Percentiles rank a stretch among this genome's conserved stretches.
Evolutionary conservation across 2,329 filamentous ascomycete species (phyloP).

Genomic region (Stylonectria norvegica): DNA sequence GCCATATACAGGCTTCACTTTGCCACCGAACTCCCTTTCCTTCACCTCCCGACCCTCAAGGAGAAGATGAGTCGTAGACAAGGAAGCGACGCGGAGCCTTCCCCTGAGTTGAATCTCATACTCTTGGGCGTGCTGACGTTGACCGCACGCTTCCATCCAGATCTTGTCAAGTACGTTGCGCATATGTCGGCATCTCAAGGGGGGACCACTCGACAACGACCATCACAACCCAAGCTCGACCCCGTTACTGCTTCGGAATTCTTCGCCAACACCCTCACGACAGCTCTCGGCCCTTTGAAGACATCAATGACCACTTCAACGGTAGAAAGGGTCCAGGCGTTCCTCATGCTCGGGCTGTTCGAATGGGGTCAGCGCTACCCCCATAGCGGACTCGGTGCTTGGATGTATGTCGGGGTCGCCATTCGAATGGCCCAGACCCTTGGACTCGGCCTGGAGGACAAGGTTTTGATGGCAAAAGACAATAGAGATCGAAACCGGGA

Average conservation of each 20-base stretch:
- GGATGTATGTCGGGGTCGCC: conserved; percentile 63
- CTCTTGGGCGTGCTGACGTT: conserved; percentile 65
- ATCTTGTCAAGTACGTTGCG: conserved; percentile 53
- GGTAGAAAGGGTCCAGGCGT: conserved; percentile 62
- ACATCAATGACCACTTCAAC: conserved; percentile 50
- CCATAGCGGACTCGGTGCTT: conserved; percentile 56
- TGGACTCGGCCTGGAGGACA: conserved; percentile 57
- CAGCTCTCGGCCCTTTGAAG: conserved; percentile 46
- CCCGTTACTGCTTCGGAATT: conserved; percentile 59
- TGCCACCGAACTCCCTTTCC: conserved; percentile 67
- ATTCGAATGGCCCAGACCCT: conserved; percentile 62
- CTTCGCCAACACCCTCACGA: conserved; percentile 58
- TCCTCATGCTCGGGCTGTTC: conserved; percentile 68
- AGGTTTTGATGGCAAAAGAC: conserved; percentile 9
- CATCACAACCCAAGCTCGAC: conserved; percentile 39
- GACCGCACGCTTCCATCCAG: conserved; percentile 64
- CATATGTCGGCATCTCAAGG: conserved; percentile 35
- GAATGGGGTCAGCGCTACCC: conserved; percentile 64
- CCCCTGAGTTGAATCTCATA: conserved; percentile 53
- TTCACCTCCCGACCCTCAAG: conserved; percentile 64
- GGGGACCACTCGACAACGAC: conserved; percentile 33
- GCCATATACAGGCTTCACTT: conserved; percentile 69
- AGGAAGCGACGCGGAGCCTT: conserved; percentile 33
- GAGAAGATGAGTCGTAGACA: conserved; percentile 45
- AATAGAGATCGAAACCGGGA: neutral